Evolutionary conservation across 2,329 filamentous ascomycete genomes (phyloP).

Genomic region (Penicillium janthinellum): DNA sequence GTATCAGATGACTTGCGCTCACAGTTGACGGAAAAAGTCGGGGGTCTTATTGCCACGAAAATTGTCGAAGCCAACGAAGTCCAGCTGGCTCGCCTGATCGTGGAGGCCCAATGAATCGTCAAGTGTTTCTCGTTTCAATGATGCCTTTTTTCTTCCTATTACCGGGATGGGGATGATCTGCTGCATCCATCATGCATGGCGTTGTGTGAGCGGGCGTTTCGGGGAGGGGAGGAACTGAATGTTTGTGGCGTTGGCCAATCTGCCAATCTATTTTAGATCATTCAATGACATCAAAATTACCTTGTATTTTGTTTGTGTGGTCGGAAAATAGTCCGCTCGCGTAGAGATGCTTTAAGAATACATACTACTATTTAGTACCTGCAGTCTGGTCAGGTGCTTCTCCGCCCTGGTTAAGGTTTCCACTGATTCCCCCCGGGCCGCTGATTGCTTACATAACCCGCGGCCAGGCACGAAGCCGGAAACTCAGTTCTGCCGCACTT

Average conservation of each 20-base stretch:
- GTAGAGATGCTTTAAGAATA: neutral
- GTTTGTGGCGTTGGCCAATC: slow-evolving; percentile 1
- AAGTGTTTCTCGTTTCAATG: slow-evolving; percentile 1
- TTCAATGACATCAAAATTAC: neutral
- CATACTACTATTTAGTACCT: neutral
- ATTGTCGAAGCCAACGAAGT: slow-evolving; percentile 46
- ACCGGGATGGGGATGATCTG: neutral
- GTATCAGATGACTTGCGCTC: slow-evolving; percentile 42
- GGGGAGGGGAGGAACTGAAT: slow-evolving; percentile 2
- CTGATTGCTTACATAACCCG: slow-evolving; percentile 4
- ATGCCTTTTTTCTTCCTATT: neutral
- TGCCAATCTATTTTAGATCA: neutral
- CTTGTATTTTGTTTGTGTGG: too few relatives aligned
- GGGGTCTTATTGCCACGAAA: slow-evolving; percentile 43
- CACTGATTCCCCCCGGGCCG: neutral
- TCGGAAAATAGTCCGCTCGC: slow-evolving; percentile 2
- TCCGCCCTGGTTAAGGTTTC: neutral
- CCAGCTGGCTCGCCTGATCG: slow-evolving; percentile 43
- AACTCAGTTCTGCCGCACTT: slow-evolving; percentile 11
- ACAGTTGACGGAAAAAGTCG: slow-evolving; percentile 44
- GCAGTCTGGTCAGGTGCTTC: neutral
- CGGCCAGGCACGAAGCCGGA: slow-evolving; percentile 11
- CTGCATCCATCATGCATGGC: slow-evolving; percentile 12
- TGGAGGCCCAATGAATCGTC: slow-evolving; percentile 28
- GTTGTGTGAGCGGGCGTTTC: slow-evolving; percentile 19